These are phyloP conservation scores for Chlorella sp. DNA, from an alignment of 139 green algal genomes.

Conservation along the genomic window DNA sequence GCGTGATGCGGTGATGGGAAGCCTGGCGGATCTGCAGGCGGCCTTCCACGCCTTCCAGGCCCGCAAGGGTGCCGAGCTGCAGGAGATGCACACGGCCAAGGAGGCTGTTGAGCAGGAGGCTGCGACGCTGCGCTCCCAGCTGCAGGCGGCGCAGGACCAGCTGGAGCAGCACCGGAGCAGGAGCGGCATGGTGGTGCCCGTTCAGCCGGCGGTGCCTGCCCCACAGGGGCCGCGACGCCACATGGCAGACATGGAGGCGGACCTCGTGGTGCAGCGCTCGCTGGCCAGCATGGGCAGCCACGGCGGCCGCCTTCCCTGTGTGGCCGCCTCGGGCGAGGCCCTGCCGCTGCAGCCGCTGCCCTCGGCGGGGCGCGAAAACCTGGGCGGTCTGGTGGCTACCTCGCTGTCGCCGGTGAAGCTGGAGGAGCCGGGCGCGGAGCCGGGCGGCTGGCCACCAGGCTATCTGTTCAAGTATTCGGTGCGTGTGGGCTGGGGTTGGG, in stretches of 20 bases:
- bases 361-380: background rate
- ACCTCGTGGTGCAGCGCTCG: background rate
- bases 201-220: background rate
- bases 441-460: background rate
- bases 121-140: too few relatives aligned
- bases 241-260: conserved; percentile 15
- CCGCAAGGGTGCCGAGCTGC: too few relatives aligned
- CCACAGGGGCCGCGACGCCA: background rate
- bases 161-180: background rate
- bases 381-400: too few relatives aligned
- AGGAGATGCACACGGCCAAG: too few relatives aligned
- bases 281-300: too few relatives aligned
- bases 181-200: background rate
- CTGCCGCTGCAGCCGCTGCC: conserved; percentile 17
- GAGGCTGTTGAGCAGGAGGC: background rate
- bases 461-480: background rate
- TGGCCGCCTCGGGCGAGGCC: background rate
- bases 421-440: background rate
- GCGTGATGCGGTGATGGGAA: conserved; percentile 7
- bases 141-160: background rate
- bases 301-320: background rate
- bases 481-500: background rate
- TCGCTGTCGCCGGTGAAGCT: background rate
- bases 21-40: conserved; percentile 14
- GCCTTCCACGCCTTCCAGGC: background rate